Percentiles rank a stretch among this genome's conserved stretches.
Evolutionary conservation across 2,329 filamentous ascomycete species (phyloP).

Genomic region (Epichloe festucae): DNA sequence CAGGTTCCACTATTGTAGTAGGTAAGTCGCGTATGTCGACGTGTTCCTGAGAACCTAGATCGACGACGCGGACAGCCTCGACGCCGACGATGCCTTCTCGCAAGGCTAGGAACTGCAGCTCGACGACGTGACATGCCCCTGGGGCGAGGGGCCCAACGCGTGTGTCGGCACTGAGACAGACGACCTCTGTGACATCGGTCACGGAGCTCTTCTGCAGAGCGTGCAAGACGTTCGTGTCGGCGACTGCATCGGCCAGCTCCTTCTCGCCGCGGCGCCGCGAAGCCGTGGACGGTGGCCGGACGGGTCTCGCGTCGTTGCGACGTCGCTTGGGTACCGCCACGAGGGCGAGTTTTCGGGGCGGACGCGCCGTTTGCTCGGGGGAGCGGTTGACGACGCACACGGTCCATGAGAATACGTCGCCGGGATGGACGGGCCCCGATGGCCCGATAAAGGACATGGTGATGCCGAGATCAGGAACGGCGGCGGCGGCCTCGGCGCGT

Average conservation of each 20-base stretch:
- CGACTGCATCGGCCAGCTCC: conserved; percentile 49
- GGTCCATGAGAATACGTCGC: conserved; percentile 57
- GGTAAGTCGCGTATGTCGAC: conserved; percentile 67
- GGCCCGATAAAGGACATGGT: conserved; percentile 64
- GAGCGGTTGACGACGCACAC: conserved; percentile 67
- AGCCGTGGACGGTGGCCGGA: conserved; percentile 39
- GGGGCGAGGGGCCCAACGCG: conserved; percentile 60
- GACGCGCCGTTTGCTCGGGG: conserved; percentile 24
- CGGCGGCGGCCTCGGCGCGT: conserved; percentile 25
- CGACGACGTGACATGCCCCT: conserved; percentile 59
- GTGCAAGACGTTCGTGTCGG: conserved; percentile 60
- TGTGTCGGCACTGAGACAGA: conserved; percentile 65
- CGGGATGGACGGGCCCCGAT: conserved; percentile 39
- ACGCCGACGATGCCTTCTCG: conserved; percentile 53
- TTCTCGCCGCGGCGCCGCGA: conserved; percentile 22
- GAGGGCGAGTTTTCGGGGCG: conserved; percentile 55
- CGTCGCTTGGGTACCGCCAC: conserved; percentile 53
- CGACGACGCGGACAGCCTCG: conserved; percentile 60
- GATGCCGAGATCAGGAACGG: conserved; percentile 51
- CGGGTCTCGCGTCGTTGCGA: conserved; percentile 40
- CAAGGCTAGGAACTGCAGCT: conserved; percentile 59
- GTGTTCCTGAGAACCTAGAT: conserved; percentile 61
- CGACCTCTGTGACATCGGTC: conserved; percentile 51
- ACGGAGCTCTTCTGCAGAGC: conserved; percentile 55
- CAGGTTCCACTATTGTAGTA: conserved; percentile 43